Base-by-base conservation (phyloP, 23 red algal species). In the Gracilaria vermiculophylla region DNA sequence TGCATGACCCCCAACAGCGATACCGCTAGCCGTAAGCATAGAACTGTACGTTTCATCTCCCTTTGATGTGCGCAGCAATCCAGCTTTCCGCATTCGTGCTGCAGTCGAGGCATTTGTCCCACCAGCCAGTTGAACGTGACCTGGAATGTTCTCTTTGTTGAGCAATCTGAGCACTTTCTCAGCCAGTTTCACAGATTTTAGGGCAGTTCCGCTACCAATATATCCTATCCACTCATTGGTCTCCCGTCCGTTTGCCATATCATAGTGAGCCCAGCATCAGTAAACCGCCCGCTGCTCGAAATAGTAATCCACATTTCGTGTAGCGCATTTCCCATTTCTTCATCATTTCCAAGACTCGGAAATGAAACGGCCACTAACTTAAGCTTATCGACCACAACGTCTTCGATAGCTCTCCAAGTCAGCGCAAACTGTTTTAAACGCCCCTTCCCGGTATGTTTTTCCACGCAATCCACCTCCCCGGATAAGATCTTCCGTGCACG, bases 141-240 rank as follows among this genome's bases (percentile, higher is more conserved):
- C 96, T 27, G 82, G 85, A 70, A 94, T 67, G 33, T 76, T 54
- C 9, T 40, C n/a, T 28, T 29, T 24, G 24, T 79, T 52, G 2
- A 92, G 56, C 10, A 80, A 33, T 32, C 33, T 34, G 11, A 56
- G 19, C n/a, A 95, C 78, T n/a, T 72, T 64, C 49, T 78, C 11
- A 4, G 79, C 96, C 5, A 94, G 88, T 40, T 45, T 50, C 20
- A 98, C 91, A 25, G 86, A 67, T 19, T 81, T 66, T 28, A 55
- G 53, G 21, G 92, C 89, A 27, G 93, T 88, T 21, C 80, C 96
- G 25, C 61, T 29, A 23, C 96, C 92, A 5, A 98, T 78, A 79
- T 98, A 92, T 20, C 96, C 96, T 98, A 92, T 20, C 96, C 96
- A 45, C 92, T 98, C 96, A 98, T 98, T 8, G 96, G 96, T 61